A percentile compares a stretch with the other conserved stretches of the same genome.
These are phyloP conservation scores for Neopestalotiopsis rosae DNA, from an alignment of 2,329 filamentous ascomycete species.

Conservation along the genomic window DNA sequence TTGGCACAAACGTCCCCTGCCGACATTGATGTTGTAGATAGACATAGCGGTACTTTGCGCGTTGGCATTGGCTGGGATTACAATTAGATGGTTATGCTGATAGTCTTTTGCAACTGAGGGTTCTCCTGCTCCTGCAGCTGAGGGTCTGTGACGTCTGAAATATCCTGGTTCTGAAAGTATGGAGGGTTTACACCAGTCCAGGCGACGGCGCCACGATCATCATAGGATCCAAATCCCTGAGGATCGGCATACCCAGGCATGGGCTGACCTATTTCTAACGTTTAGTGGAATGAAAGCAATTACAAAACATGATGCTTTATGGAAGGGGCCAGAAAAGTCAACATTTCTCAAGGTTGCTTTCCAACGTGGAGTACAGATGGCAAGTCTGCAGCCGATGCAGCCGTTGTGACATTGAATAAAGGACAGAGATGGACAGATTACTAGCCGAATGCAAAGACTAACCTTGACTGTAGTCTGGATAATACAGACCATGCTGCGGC, in stretches of 20 bases:
- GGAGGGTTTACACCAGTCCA: not conserved
- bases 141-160: not conserved
- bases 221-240: slow-evolving; percentile 38
- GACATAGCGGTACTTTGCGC: too few species aligned
- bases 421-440: not conserved
- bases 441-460: not conserved
- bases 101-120: not conserved
- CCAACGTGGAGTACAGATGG: not conserved
- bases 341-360: too few species aligned
- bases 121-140: not conserved
- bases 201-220: not conserved
- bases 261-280: slow-evolving; percentile 12
- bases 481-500: slow-evolving; percentile 16
- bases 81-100: not conserved
- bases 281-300: not conserved
- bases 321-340: too few species aligned
- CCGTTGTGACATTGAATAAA: not conserved
- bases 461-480: slow-evolving; percentile 30
- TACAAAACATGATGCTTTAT: too few species aligned
- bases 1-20: too few species aligned
- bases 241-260: slow-evolving; percentile 37
- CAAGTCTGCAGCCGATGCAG: not conserved
- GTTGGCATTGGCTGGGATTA: too few species aligned
- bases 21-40: too few species aligned
- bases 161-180: not conserved